Percentiles rank a stretch among this genome's conserved stretches.
These are phyloP conservation scores for Quercus mongolica DNA, from an alignment of 306 rosid species.

Conservation along the genomic window DNA sequence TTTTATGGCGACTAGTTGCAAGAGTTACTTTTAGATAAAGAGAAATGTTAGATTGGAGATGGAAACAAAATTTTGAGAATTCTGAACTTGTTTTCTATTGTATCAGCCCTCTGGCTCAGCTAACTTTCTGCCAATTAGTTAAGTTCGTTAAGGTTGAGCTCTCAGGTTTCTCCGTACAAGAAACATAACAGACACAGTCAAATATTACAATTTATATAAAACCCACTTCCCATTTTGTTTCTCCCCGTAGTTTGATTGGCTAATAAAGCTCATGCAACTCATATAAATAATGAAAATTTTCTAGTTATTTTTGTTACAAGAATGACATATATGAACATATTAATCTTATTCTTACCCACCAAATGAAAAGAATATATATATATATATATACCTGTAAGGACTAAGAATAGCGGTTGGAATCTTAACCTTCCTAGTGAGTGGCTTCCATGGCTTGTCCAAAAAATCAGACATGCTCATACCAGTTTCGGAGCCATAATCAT, in stretches of 20 bases:
- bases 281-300: no score
- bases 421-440: constrained; percentile 63
- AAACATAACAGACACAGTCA: not conserved
- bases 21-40: no score
- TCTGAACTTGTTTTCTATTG: not conserved
- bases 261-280: no score
- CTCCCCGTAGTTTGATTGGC: no score
- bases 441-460: constrained; percentile 89
- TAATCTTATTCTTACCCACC: not conserved
- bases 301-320: not conserved
- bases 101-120: not conserved
- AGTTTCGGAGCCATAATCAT: constrained; percentile 28
- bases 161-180: not conserved
- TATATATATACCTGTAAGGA: constrained; percentile 63
- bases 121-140: not conserved
- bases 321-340: not conserved
- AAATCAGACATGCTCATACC: constrained; percentile 70
- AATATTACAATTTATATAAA: not conserved
- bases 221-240: not conserved
- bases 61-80: not conserved
- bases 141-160: not conserved
- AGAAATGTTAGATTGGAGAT: no score
- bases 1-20: no score
- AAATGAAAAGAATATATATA: not conserved
- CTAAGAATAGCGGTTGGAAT: constrained; percentile 59